Percentiles rank a stretch among this genome's conserved stretches.
Conservation (phyloP, 2,329 filamentous ascomycete genomes). For the Hymenoscyphus fraxineus region DNA sequence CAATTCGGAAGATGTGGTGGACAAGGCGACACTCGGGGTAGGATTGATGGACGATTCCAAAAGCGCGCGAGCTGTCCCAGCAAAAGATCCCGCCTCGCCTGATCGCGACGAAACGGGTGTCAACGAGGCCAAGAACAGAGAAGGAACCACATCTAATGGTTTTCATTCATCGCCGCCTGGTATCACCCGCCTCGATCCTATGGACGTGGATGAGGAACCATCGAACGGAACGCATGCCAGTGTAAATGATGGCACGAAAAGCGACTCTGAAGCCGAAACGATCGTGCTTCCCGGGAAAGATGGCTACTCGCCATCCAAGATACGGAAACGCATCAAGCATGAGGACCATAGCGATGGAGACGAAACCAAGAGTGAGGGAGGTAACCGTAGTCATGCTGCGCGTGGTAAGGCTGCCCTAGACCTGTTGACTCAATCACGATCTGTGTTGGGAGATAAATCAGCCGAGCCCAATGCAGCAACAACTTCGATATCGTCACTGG, state of each 20-base stretch:
- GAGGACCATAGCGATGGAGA: conserved; percentile 60
- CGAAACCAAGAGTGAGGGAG: conserved; percentile 29
- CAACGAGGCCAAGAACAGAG: conserved; percentile 23
- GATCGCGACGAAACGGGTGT: conserved; percentile 19
- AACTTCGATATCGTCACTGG: conserved; percentile 34
- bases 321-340: conserved; percentile 58
- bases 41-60: conserved; percentile 34
- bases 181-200: conserved; percentile 20
- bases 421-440: conserved; percentile 10
- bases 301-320: conserved; percentile 60
- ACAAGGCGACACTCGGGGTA: conserved; percentile 31
- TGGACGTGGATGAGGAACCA: conserved; percentile 21
- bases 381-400: conserved; percentile 13
- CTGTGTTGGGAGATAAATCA: conserved; percentile 23
- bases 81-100: conserved; percentile 23
- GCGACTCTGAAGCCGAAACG: conserved; percentile 68
- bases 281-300: conserved; percentile 65
- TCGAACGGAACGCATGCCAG: conserved; percentile 17
- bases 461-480: conserved; percentile 29
- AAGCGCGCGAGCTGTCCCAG: conserved; percentile 23
- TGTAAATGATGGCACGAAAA: conserved; percentile 41
- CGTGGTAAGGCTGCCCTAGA: conserved; percentile 6
- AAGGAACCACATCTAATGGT: conserved; percentile 25
- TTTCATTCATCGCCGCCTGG: conserved; percentile 33
- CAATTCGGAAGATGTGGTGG: conserved; percentile 32